phyloP scores from a whole-genome alignment of 1,139 yeast genomes.

The Hyphopichia pseudoburtonii region DNA sequence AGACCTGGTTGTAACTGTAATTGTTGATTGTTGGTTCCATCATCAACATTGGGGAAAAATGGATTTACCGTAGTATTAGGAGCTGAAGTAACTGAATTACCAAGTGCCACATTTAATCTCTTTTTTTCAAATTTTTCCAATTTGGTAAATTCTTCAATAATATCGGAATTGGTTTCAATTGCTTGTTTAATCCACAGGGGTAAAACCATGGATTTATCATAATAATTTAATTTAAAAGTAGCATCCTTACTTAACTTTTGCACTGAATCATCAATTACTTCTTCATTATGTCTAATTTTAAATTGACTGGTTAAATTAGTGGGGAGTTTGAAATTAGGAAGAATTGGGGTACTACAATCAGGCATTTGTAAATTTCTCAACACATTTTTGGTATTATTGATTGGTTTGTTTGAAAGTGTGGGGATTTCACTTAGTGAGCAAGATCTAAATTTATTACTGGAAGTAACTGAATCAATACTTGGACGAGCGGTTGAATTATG shows the following conservation, averaged over 20 bases:
- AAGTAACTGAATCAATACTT: too few species aligned
- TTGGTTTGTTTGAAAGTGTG: slow-evolving; percentile 1
- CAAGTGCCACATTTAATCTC: slow-evolving; percentile 29
- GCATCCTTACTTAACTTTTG: slow-evolving; percentile 7
- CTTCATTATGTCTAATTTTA: slow-evolving; percentile 46
- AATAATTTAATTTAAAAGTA: slow-evolving; percentile 14
- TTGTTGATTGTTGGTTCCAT: too few species aligned
- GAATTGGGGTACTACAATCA: slow-evolving; percentile 21
- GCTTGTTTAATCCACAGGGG: slow-evolving; percentile 26
- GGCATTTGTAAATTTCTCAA: not conserved
- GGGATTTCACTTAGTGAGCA: slow-evolving; percentile 11
- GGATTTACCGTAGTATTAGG: slow-evolving; percentile 4
- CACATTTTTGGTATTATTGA: not conserved
- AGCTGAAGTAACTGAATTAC: not conserved
- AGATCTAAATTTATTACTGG: slow-evolving; percentile 12
- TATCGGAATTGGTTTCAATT: slow-evolving; percentile 15
- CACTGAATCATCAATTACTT: slow-evolving; percentile 16
- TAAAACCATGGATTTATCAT: slow-evolving; percentile 11
- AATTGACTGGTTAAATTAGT: slow-evolving; percentile 20
- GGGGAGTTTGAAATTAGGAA: slow-evolving; percentile 31
- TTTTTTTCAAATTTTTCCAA: slow-evolving; percentile 33
- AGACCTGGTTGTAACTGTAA: too few species aligned
- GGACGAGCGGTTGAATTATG: too few species aligned
- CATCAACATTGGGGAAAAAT: slow-evolving; percentile 3
- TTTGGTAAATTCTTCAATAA: slow-evolving; percentile 24